Base-by-base conservation (phyloP, 2,329 filamentous ascomycete genomes). In the Clonostachys sp. region DNA sequence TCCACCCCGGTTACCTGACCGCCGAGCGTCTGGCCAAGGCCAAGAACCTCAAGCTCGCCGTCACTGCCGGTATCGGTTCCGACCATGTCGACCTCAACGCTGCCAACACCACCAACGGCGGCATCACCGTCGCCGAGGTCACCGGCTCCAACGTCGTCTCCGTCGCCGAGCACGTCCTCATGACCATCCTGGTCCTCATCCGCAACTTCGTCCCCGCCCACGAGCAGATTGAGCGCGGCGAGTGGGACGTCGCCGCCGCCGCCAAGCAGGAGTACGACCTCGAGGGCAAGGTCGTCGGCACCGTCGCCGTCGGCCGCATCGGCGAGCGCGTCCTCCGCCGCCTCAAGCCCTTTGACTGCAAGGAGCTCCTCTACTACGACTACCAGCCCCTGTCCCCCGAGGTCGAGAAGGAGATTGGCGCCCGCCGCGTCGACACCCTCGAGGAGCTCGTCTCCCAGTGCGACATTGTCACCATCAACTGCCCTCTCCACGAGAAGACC, bases 191-290 rank as follows among this genome's bases (percentile, higher is more conserved):
- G 45, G 72, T 86, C 55, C 86, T 99, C 46, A 86, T 97, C 69
- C 91, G 94, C 77, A 99, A 99, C 86, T 99, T 96, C 65, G 91
- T 96, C 46, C 94, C 94, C 57, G 91, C 94, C 46, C 94, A 97
- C 77, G 91, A 97, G 79, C 85, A 90, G 80, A 87, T 99, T 64
- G 80, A 84, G 70, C 73, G 75, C 50, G 94, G 94, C 55, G 89
- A 96, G 52, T 99, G 94, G 94, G 80, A 99, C 66, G 94, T 99
- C 45, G 94, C 94, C 51, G 91, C 81, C 47, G 92, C 91, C 24
- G 94, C 94, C 67, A 97, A 97, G 87, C 91, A 96, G 75, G 92
- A 97, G 79, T 99, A 86, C 70, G 94, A 99, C 65, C 86, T 99
- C 48, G 94, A 97, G 82, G 79, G 80, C 79, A 99, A 99, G 84